These are phyloP conservation scores for Rhizopus sp. DNA, from an alignment of 371 early-diverging fungal genomes.

Conservation along the genomic window DNA sequence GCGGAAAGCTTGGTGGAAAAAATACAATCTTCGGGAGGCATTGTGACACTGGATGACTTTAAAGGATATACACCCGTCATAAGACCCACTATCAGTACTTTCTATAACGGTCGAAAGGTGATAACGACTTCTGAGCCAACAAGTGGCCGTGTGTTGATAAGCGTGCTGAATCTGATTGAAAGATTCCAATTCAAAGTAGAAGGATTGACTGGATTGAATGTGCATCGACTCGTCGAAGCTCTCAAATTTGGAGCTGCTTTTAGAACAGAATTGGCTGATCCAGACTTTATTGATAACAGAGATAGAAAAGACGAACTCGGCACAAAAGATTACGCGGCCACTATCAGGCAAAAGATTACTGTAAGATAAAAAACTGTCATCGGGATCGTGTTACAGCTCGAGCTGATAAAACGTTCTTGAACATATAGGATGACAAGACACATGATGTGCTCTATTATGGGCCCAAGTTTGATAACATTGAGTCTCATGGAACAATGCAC, in stretches of 20 bases:
- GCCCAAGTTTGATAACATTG: conserved; percentile 74
- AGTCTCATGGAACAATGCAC: conserved; percentile 97
- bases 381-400: neutral
- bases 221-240: conserved; percentile 87
- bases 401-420: neutral
- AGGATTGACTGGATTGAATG: conserved; percentile 56
- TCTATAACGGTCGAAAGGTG: conserved; percentile 78
- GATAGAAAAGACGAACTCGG: conserved; percentile 63
- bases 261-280: conserved; percentile 85
- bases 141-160: conserved; percentile 83
- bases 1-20: conserved; percentile 75
- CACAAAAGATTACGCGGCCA: conserved; percentile 68
- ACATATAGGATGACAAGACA: conserved; percentile 35
- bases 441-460: conserved; percentile 69
- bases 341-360: conserved; percentile 70
- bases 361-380: conserved; percentile 33
- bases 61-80: conserved; percentile 65
- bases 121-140: conserved; percentile 75
- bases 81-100: conserved; percentile 63
- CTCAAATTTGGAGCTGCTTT: conserved; percentile 91
- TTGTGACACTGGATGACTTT: conserved; percentile 84
- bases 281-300: conserved; percentile 60
- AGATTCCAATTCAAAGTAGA: conserved; percentile 67
- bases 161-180: conserved; percentile 89
- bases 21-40: conserved; percentile 75